Evolutionary conservation across 1,139 yeast genomes (phyloP).

Genomic region (Kurtzmaniella quercitrusa): DNA sequence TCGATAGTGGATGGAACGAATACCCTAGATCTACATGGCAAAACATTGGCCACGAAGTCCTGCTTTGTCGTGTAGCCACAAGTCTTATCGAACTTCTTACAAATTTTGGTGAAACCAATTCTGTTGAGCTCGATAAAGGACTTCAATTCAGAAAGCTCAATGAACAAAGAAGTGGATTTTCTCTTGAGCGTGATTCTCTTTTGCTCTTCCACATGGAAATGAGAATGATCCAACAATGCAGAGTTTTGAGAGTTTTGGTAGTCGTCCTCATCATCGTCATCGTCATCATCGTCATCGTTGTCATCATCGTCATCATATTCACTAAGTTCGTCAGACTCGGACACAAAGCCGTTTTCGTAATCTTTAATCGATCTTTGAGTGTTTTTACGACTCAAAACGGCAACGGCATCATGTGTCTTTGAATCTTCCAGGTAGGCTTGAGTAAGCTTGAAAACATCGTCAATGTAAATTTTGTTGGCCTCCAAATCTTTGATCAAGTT

Average conservation of each 20-base stretch:
- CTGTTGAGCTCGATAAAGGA: slow-evolving; percentile 78
- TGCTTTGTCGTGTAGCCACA: slow-evolving; percentile 57
- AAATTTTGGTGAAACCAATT: slow-evolving; percentile 82
- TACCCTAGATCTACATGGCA: slow-evolving; percentile 37
- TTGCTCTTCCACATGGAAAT: slow-evolving; percentile 48
- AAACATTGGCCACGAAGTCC: slow-evolving; percentile 46
- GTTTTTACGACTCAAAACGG: not conserved
- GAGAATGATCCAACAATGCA: slow-evolving; percentile 41
- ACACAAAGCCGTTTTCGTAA: slow-evolving; percentile 16
- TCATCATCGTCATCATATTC: slow-evolving; percentile 20
- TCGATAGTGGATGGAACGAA: slow-evolving; percentile 43
- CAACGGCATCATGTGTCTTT: not conserved
- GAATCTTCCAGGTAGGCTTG: slow-evolving; percentile 20
- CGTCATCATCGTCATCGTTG: slow-evolving; percentile 39
- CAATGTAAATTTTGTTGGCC: slow-evolving; percentile 25
- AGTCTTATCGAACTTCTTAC: slow-evolving; percentile 87
- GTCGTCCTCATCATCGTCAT: slow-evolving; percentile 38
- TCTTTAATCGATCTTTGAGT: slow-evolving; percentile 8
- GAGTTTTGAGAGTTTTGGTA: slow-evolving; percentile 25
- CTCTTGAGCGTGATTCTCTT: slow-evolving; percentile 65
- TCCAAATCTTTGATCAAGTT: slow-evolving; percentile 39
- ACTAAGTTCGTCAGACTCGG: slow-evolving; percentile 13
- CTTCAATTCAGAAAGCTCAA: slow-evolving; percentile 75
- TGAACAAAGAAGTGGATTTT: slow-evolving; percentile 62
- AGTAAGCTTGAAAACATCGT: slow-evolving; percentile 27